Base-by-base conservation (phyloP, 345 rosid genomes). In the Hibiscus mutabilis region DNA sequence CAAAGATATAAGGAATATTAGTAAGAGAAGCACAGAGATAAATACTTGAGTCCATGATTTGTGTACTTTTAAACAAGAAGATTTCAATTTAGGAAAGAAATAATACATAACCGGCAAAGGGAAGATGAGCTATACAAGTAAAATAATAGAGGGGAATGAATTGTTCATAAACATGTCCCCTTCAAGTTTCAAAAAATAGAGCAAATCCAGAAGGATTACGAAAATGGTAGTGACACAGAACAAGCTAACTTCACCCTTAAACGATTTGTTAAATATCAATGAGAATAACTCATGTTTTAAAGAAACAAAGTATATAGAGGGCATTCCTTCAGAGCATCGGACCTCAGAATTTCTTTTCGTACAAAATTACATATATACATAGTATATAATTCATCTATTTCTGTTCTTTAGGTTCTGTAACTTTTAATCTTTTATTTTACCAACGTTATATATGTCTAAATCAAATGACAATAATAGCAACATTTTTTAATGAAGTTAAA, bases 1-100 rank as follows among this genome's bases (percentile, higher is more conserved):
- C 82, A 83, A 70, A 71, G 44, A 75, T 19, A 46, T 29, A 21
- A 75, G 35, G 75, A 62, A 42, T 35, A 22, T 75, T 42, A 76
- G 49, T 9, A 21, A 51, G 31, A 52, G 19, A 35, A 5, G 7
- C 22, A 69, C 51, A 69, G 13, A 3, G 33, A 19, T 52, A 68
- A 12, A 33, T 53, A 31, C 19, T 53, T 68, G n/a, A 53, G 33
- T 21, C 25, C 15, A 16, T 57, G 12, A 19, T 37, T 14, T 2
- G 35, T 66, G 24, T 49, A 44, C 31, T 22, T 44, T 65, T 21
- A 66, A 66, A 3, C 51, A 4, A 31, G 33, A 46, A 66, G 29
- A 33, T 53, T 66, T 66, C 11, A 44, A 14, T 24, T 66, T 6
- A 8, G 4, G 9, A 21, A 24, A 52, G 21, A 15, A 29, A 66